Evolutionary conservation across 768 basidiomycete species (phyloP), one percentile per base, ranked within the genome.

Genomic region (Xerocomellus intermedius): DNA sequence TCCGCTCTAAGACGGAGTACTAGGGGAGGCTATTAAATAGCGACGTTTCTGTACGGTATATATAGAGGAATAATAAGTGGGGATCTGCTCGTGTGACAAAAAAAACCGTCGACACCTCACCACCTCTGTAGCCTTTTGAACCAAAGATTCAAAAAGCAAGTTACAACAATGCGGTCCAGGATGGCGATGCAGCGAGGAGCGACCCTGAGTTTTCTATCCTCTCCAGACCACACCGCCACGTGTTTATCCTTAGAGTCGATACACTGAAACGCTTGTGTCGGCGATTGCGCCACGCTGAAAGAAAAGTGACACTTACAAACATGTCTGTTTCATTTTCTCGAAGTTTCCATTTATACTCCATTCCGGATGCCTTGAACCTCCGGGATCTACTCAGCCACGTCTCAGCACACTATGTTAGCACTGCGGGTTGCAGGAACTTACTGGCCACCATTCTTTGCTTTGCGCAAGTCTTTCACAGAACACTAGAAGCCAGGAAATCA

Each of bases 331-430:
- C 73, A 48, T 78, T 75, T 41, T 77, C 75, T 46, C 66, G 64
- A 36, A 77, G 65, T 66, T 80, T 84, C 82, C 82, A 84, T 58
- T 83, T 84, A 71, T 83, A 84, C 60, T 80, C 78, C 28, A 70
- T 63, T 36, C 76, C 75, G 6, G 65, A 68, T 42, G 68, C 79
- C 59, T 78, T 82, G 71, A 83, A 84, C 26, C 82, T 69, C 54
- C 82, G 78, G 12, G 82, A 83, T 53, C 82, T 82, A 32, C 8
- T 10, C 46, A 44, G 30, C 32, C 30, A 30, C 13, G 30, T 39
- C 28, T 64, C 28, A 62, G 55, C n/a, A 39, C 21, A 21, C 21
- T 3, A 32, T 17, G 26, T 26, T 22, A 42, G 19, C 24, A 19
- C n/a, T 17, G 5, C 10, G 6, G 10, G 22, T 5, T 35, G 21